Conservation (phyloP, 75 land plant species). For the Selaginella tamariscina region DNA sequence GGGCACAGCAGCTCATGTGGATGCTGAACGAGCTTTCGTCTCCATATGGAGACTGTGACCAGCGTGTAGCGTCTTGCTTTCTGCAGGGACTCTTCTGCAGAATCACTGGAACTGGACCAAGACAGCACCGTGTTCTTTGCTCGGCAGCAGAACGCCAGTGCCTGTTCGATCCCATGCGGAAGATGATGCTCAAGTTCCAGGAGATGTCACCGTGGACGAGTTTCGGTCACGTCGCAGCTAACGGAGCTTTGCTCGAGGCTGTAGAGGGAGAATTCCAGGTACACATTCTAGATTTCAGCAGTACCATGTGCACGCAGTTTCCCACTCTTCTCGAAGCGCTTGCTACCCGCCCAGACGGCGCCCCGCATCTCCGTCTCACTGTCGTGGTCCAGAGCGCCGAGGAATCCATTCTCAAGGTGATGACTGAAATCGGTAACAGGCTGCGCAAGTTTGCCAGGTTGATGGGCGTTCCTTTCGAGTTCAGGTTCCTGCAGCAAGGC, state of each 20-base stretch:
- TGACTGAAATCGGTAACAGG: constrained; percentile 62
- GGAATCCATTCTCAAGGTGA: constrained; percentile 38
- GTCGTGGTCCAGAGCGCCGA: constrained; percentile 36
- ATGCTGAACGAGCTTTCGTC: constrained; percentile 87
- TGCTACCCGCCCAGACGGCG: constrained; percentile 77
- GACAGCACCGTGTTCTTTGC: constrained; percentile 39
- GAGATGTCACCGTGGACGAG: constrained; percentile 91
- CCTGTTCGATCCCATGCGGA: constrained; percentile 71
- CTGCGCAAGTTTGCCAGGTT: constrained; percentile 88
- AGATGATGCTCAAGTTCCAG: constrained; percentile 65
- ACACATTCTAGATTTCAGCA: constrained; percentile 75
- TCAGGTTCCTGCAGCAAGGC: constrained; percentile 19
- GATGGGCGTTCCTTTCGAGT: constrained; percentile 90
- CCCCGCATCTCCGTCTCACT: constrained; percentile 60
- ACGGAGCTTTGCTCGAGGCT: constrained; percentile 86
- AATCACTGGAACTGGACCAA: constrained; percentile 59
- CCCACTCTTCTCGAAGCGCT: constrained; percentile 89
- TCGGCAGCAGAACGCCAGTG: constrained; percentile 49
- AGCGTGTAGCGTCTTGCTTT: constrained; percentile 67
- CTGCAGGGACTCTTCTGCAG: constrained; percentile 72
- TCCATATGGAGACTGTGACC: constrained; percentile 77
- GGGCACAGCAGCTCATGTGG: constrained; percentile 82
- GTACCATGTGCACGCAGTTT: constrained; percentile 91
- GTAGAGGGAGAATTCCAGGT: constrained; percentile 55
- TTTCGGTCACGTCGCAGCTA: constrained; percentile 88